Evolutionary conservation across 2,329 filamentous ascomycete genomes (phyloP).

Genomic region (Beauveria bassiana): DNA sequence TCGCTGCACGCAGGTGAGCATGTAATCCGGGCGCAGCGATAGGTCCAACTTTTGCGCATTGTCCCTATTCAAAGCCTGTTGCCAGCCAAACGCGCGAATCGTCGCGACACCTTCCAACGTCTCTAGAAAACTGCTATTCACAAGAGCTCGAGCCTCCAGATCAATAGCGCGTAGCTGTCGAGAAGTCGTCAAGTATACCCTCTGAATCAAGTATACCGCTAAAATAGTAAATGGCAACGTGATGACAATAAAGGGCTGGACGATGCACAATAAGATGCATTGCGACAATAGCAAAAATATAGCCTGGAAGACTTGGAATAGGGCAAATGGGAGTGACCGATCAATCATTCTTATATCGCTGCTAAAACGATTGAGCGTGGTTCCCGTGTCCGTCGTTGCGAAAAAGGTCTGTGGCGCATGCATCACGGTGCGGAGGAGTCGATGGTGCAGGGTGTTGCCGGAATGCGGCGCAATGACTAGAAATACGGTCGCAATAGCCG

Average conservation of each 20-base stretch:
- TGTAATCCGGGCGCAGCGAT: conserved; percentile 17
- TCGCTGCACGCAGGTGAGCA: conserved; percentile 35
- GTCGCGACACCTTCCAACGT: conserved; percentile 7
- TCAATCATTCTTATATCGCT: conserved; percentile 14
- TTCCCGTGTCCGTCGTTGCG: conserved; percentile 9
- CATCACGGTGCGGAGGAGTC: conserved; percentile 13
- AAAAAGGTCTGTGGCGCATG: conserved; percentile 13
- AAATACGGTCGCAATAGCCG: conserved; percentile 9
- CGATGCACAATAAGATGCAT: conserved; percentile 6
- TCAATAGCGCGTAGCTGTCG: conserved; percentile 10
- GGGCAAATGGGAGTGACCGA: conserved; percentile 5
- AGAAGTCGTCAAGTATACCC: conserved; percentile 15
- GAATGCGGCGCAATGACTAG: conserved; percentile 1
- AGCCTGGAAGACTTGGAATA: conserved; percentile 6
- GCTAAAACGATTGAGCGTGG: conserved; percentile 14
- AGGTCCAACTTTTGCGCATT: neutral
- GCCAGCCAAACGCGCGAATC: conserved; percentile 9
- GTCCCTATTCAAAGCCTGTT: neutral
- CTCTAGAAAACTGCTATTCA: conserved; percentile 3
- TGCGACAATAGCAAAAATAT: conserved; percentile 11
- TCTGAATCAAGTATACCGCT: conserved; percentile 13
- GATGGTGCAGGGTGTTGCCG: conserved; percentile 6
- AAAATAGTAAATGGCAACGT: conserved; percentile 4
- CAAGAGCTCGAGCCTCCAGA: neutral
- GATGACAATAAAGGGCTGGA: conserved; percentile 6